Evolutionary conservation across 2,329 filamentous ascomycete species (phyloP).

Genomic region (Fusarium haematococcum): DNA sequence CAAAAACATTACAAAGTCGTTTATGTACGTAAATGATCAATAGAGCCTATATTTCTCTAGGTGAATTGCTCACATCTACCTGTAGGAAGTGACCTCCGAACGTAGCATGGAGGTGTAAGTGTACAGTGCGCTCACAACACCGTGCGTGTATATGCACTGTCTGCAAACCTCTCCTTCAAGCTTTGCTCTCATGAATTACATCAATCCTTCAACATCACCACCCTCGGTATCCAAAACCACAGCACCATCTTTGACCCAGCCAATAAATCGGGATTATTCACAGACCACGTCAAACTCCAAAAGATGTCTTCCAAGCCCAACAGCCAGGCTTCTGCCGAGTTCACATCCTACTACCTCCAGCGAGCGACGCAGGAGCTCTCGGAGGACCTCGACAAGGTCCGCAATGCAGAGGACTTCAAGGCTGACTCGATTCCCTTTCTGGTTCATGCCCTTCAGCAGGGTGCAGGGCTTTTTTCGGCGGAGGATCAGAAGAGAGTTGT

Average conservation of each 20-base stretch:
- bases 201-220: neutral
- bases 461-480: conserved; percentile 68
- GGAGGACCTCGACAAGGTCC: conserved; percentile 79
- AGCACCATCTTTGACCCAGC: neutral
- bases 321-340: conserved; percentile 52
- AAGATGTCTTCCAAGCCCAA: conserved; percentile 35
- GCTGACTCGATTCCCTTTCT: conserved; percentile 72
- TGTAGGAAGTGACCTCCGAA: neutral
- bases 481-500: conserved; percentile 51
- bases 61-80: neutral
- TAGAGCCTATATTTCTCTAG: neutral
- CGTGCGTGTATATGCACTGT: neutral
- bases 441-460: conserved; percentile 76
- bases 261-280: too few relatives aligned
- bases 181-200: neutral
- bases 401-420: conserved; percentile 77
- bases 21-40: neutral
- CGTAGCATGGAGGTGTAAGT: neutral
- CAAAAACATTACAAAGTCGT: too few relatives aligned
- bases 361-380: conserved; percentile 77
- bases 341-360: conserved; percentile 76
- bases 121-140: neutral
- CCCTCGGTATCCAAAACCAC: neutral
- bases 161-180: neutral
- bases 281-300: too few relatives aligned